Evolutionary conservation across 208 protist species (phyloP).

Genomic region (Leishmania martiniquensis): DNA sequence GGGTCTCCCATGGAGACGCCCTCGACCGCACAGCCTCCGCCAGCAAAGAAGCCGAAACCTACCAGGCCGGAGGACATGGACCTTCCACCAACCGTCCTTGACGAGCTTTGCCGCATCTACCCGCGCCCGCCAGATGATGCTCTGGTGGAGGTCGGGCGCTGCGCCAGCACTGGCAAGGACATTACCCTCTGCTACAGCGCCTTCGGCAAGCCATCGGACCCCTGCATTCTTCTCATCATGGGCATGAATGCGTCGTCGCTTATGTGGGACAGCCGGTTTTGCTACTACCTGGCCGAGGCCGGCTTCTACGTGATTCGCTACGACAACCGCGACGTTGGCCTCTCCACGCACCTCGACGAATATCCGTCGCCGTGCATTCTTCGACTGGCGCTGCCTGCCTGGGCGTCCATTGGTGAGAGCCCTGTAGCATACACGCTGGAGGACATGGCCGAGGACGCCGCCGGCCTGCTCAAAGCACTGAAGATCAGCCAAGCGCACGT

Average conservation of each 20-base stretch:
- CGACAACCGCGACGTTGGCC: conserved; percentile 82
- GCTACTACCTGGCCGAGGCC: conserved; percentile 51
- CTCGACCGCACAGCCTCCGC: conserved; percentile 8
- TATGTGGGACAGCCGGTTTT: conserved; percentile 76
- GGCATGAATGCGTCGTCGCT: conserved; percentile 75
- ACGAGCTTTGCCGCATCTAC: conserved; percentile 21
- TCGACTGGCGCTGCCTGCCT: conserved; percentile 52
- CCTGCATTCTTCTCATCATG: conserved; percentile 72
- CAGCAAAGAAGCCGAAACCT: neutral
- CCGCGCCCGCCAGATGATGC: conserved; percentile 28
- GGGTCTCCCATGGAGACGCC: neutral
- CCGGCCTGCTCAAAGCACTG: conserved; percentile 56
- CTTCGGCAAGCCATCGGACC: conserved; percentile 57
- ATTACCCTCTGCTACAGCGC: conserved; percentile 78
- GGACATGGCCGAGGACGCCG: conserved; percentile 71
- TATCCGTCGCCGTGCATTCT: conserved; percentile 40
- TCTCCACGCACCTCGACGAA: conserved; percentile 67
- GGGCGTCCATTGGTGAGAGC: conserved; percentile 49
- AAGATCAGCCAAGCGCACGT: conserved; percentile 52
- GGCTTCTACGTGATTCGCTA: conserved; percentile 82
- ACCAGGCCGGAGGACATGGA: neutral
- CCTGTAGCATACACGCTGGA: conserved; percentile 69
- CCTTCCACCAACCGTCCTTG: conserved; percentile 17
- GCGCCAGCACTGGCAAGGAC: conserved; percentile 41
- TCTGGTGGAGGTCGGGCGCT: conserved; percentile 57